Conservation (phyloP, 768 basidiomycete genomes). For the Lactarius deliciosus region DNA sequence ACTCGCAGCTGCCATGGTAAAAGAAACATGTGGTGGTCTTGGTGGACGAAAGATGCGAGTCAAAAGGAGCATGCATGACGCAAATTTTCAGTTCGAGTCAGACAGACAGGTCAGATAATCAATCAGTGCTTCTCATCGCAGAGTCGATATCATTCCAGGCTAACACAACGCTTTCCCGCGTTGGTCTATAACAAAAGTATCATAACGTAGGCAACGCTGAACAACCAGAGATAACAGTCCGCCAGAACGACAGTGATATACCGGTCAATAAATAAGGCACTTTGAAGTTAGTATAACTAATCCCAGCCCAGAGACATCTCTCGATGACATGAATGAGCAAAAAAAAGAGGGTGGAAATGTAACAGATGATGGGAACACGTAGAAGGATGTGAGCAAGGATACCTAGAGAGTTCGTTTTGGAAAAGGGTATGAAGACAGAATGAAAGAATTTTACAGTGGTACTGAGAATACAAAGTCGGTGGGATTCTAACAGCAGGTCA, state of each 20-base stretch:
- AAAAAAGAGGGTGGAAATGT: constrained; percentile 2
- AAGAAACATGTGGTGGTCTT: constrained; percentile 8
- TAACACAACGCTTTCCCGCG: not conserved
- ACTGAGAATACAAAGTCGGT: constrained; percentile 16
- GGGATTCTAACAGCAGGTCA: not conserved
- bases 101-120: not conserved
- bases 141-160: not conserved
- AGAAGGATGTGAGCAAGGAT: not conserved
- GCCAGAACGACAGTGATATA: constrained; percentile 13
- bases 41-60: constrained; percentile 9
- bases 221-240: constrained; percentile 6
- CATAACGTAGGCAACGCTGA: not conserved
- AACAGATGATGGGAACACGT: not conserved
- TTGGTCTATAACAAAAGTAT: constrained; percentile 4
- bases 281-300: constrained; percentile 5
- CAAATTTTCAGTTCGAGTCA: constrained; percentile 1
- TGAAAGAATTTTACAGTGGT: constrained; percentile 20
- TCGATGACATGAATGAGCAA: constrained; percentile 3
- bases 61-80: not conserved
- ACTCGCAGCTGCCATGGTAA: constrained; percentile 30
- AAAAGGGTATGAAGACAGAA: not conserved
- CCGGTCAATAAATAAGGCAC: constrained; percentile 8
- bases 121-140: not conserved
- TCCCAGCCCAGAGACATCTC: constrained; percentile 5
- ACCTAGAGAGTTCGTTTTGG: not conserved